phyloP scores from a whole-genome alignment of 2,329 filamentous ascomycete genomes.

The Colletotrichum salicis region DNA sequence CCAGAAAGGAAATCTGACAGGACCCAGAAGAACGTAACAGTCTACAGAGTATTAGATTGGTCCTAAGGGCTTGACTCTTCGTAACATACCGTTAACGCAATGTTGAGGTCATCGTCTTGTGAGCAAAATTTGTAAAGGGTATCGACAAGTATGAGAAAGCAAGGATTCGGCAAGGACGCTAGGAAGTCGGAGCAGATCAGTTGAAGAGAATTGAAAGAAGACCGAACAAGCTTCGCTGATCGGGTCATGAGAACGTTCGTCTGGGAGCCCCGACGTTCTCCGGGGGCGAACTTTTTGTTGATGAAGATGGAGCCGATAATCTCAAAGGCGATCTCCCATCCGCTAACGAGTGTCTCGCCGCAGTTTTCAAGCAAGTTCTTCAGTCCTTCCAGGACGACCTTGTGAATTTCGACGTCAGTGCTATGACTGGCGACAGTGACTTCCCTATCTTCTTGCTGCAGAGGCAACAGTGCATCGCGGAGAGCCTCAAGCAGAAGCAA shows the following conservation, averaged over 20 bases:
- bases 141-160: constrained; percentile 82
- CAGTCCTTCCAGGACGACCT: constrained; percentile 80
- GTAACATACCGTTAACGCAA: constrained; percentile 83
- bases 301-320: constrained; percentile 86
- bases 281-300: constrained; percentile 47
- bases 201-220: constrained; percentile 89
- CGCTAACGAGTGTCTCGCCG: constrained; percentile 83
- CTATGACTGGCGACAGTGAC: constrained; percentile 67
- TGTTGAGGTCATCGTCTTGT: constrained; percentile 92
- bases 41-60: constrained; percentile 57
- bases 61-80: constrained; percentile 25
- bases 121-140: constrained; percentile 89
- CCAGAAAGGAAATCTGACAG: constrained; percentile 85
- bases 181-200: constrained; percentile 96
- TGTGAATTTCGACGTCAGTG: constrained; percentile 82
- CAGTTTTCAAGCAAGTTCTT: constrained; percentile 87
- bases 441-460: constrained; percentile 65
- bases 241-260: constrained; percentile 58
- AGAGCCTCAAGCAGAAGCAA: constrained; percentile 76
- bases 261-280: constrained; percentile 44
- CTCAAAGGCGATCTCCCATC: constrained; percentile 87
- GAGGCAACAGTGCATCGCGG: constrained; percentile 66
- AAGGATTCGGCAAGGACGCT: constrained; percentile 75
- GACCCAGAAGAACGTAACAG: constrained; percentile 95
- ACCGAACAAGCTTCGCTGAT: constrained; percentile 81